Evolutionary conservation across 306 rosid genomes (phyloP).

Genomic region (Carpinus viminea): DNA sequence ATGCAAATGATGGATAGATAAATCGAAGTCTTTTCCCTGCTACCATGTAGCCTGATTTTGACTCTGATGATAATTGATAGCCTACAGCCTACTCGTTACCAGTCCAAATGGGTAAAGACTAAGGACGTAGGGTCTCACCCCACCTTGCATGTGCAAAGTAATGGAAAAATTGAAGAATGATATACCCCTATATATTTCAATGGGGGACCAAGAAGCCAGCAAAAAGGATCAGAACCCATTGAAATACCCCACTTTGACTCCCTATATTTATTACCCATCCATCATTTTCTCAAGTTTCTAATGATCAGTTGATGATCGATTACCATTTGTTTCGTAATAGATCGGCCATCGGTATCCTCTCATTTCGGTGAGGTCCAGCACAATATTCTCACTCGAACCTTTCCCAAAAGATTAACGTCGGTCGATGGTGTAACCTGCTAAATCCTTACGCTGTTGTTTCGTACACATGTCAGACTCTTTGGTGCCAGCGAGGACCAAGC

Average conservation of each 20-base stretch:
- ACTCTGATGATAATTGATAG: conserved; percentile 33
- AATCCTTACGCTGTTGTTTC: no score
- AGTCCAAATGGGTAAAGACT: conserved; percentile 29
- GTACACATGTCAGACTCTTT: no score
- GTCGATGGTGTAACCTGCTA: no score
- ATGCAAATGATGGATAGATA: conserved; percentile 28
- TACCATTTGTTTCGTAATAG: no score
- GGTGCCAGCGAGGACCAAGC: no score
- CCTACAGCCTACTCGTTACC: conserved; percentile 23
- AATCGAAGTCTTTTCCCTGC: conserved; percentile 27
- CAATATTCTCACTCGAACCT: no score
- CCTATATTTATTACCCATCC: conserved; percentile 8
- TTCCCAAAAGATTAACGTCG: no score
- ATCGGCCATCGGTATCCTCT: no score
- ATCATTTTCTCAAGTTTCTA: conserved; percentile 33
- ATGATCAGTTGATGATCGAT: conserved; percentile 8
- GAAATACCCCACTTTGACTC: conserved; percentile 47
- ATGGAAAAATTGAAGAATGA: no score
- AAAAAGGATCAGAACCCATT: background rate
- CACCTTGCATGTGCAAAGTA: conserved; percentile 9
- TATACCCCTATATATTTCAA: no score
- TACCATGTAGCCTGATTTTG: conserved; percentile 29
- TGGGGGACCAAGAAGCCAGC: conserved; percentile 17
- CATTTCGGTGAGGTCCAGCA: no score
- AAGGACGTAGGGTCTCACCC: background rate